phyloP scores from a whole-genome alignment of 345 rosid species.

The Psidium guajava region DNA sequence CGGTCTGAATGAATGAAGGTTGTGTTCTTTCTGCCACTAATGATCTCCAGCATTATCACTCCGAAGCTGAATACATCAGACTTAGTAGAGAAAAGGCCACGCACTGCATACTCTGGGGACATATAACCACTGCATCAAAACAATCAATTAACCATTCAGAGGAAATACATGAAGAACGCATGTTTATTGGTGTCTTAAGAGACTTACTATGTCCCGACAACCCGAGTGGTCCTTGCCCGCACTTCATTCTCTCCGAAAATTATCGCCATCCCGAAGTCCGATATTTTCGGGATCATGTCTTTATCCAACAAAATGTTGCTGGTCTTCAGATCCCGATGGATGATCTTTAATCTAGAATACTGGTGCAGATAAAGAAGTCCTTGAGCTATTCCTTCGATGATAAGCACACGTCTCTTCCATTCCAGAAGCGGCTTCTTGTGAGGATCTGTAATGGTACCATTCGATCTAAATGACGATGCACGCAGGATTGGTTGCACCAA shows the following conservation, averaged over 20 bases:
- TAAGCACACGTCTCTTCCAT: too few species aligned
- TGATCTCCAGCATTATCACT: constrained; percentile 15
- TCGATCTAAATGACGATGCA: too few species aligned
- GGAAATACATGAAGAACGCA: not conserved
- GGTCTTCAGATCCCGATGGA: constrained; percentile 13
- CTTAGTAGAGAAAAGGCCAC: constrained; percentile 9
- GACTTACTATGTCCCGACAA: constrained; percentile 18
- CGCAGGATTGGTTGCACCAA: too few species aligned
- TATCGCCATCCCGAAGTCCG: constrained; percentile 15
- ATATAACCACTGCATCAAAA: constrained; percentile 5
- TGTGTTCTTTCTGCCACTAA: constrained; percentile 6
- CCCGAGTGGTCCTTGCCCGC: not conserved
- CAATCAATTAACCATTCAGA: not conserved
- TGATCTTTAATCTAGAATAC: constrained; percentile 10
- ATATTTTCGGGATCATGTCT: constrained; percentile 11
- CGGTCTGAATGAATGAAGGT: not conserved
- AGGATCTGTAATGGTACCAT: too few species aligned
- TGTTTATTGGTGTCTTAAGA: not conserved
- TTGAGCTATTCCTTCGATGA: constrained; percentile 7
- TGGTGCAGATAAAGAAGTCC: constrained; percentile 14
- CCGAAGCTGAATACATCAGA: constrained; percentile 17
- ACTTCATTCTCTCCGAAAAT: constrained; percentile 6
- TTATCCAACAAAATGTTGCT: constrained; percentile 14
- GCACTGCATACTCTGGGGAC: constrained; percentile 15
- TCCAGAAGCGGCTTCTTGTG: too few species aligned